Evolutionary conservation across 768 basidiomycete species (phyloP), one percentile per base, ranked within the genome.

Genomic region (Tulasnella sp.): DNA sequence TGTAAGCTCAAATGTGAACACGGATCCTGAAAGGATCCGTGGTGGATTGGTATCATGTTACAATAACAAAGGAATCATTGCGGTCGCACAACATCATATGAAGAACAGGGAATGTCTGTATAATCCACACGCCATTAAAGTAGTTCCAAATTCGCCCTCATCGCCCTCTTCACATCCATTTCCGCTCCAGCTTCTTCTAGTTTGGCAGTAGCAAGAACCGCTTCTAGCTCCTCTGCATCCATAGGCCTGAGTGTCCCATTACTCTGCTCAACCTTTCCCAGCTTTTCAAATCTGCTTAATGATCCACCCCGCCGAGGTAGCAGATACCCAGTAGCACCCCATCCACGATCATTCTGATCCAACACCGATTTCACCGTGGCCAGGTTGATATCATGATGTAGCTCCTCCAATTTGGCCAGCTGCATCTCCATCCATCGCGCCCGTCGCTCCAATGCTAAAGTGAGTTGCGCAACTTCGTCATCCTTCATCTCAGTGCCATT

Each of bases 391-490:
- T 90, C 87, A 25, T 83, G 81, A 58, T 91, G 87, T 29, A 90
- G 70, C 60, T 87, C 87, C 64, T 91, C 87, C 31, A 91, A 69
- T 62, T 90, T 89, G 0, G 83, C 84, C 15, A 91, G 65, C 63
- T 89, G 87, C 19, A 87, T 83, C 65, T 90, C 86, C 83, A 91
- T 89, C 85, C 87, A 91, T 37, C 84, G 73, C 13, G 87, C 88
- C n/a, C 88, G 82, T 55, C 83, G 79, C 62, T 88, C 86, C 39
- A 91, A 73, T 6, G 85, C 86, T 43, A 82, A 68, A 1, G 86
- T 90, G 54, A 90, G 67, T 15, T 82, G 82, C 2, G 81, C 83
- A 5, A 90, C 86, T 61, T 91, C 87, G 59, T 88, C 85, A 56
- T 87, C 84, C 58, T 77, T 80, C 20, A 72, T 76, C 16, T 72